A percentile compares a stretch with the other conserved stretches of the same genome.
Conservation (phyloP, 148 eudicot genomes). For the Cornus suecica region DNA sequence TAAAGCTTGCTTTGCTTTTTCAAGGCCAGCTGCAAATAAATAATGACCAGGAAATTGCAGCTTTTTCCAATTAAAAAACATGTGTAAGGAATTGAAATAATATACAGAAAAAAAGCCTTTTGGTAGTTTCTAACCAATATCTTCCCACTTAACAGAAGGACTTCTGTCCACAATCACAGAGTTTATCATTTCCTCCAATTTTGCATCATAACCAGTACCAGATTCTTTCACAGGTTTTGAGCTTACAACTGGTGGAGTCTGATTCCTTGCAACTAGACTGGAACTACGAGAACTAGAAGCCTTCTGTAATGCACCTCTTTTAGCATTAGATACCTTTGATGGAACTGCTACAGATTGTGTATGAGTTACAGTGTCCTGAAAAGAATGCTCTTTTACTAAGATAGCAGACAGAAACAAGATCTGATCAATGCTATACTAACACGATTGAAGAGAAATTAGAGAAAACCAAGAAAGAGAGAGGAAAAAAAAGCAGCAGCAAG, state of each 20-base stretch:
- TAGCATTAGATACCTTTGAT: constrained; percentile 29
- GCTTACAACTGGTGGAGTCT: constrained; percentile 29
- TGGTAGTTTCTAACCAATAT: constrained; percentile 62
- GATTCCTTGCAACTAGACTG: constrained; percentile 33
- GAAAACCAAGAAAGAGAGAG: neutral
- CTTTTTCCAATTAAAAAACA: neutral
- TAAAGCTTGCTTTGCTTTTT: constrained; percentile 90
- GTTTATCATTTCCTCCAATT: constrained; percentile 88
- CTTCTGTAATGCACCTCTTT: constrained; percentile 38
- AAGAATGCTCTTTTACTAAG: neutral
- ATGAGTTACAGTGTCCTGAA: constrained; percentile 37
- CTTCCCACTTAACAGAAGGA: constrained; percentile 99
- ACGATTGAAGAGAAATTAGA: neutral
- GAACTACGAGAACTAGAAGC: constrained; percentile 28
- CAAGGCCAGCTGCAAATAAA: constrained; percentile 86
- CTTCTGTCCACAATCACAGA: constrained; percentile 88
- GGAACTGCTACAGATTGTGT: constrained; percentile 41
- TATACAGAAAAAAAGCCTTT: neutral
- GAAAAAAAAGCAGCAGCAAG: neutral
- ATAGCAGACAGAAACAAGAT: neutral
- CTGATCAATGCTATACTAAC: neutral
- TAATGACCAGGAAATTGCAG: constrained; percentile 1
- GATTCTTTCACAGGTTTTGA: constrained; percentile 52
- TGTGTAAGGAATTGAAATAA: constrained; percentile 5
- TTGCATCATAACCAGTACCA: constrained; percentile 59